Evolutionary conservation across 495 filamentous ascomycete genomes (phyloP), one percentile per base, ranked within the genome.

Genomic region (Hypoxylon crocopeplum): DNA sequence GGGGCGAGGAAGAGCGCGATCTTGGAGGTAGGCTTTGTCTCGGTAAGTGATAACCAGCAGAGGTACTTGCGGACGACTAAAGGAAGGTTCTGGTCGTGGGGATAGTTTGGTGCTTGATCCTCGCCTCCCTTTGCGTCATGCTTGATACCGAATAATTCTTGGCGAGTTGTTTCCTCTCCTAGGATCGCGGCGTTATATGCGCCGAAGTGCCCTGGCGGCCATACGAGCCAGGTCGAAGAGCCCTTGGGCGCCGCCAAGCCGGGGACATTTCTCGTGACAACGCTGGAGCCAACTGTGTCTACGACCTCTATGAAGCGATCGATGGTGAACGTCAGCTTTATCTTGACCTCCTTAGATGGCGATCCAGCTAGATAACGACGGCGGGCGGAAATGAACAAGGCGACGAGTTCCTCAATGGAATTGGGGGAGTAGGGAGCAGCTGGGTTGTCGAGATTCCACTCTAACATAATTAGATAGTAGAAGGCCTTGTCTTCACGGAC

Each of bases 1-100:
- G 61, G 61, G 2, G 49, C 30, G 1, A 55, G 61, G 38, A 64
- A 64, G n/a, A 64, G 55, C 10, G 44, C 17, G 12, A 27, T 12
- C 0, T 39, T 37, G 10, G 39, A 59, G 2, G 19, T 12, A 1
- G 49, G 44, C 1, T 7, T 36, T 2, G 30, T 64, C 22, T 40
- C 24, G 0, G 16, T 36, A 5, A 64, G 38, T 2, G 49, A 15
- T 6, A 59, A 5, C 48, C 49, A 44, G 21, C 48, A 54, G 15
- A 64, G 61, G 38, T 50, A 64, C 7, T 37, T 37, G 13, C 61
- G 54, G 1, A 44, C 32, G 5, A 19, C n/a, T 1, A 40, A 5
- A 2, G 61, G 61, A 12, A 1, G 24, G 16, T 22, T 11, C 4
- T 59, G 61, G 20, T 64, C 61, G 15, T 45, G 2, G 1, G 61